Evolutionary conservation across 1,284 basidiomycete species (phyloP).

Genomic region (Puccinia hordei): DNA sequence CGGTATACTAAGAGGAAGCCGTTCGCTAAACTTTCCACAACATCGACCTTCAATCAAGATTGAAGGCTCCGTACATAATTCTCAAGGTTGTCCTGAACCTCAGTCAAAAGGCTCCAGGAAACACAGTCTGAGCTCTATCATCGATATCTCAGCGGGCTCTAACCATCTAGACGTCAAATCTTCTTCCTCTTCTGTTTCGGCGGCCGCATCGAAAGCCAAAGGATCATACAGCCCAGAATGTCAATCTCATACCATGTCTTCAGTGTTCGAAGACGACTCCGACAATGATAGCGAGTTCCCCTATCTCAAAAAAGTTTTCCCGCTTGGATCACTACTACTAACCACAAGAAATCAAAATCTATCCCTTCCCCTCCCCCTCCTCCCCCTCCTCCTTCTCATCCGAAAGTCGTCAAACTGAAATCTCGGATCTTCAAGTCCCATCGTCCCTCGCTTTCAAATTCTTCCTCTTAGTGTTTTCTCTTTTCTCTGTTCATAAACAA

Average conservation of each 20-base stretch:
- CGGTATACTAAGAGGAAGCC: neutral
- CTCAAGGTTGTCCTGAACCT: no score
- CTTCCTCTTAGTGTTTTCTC: neutral
- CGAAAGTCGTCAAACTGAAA: neutral
- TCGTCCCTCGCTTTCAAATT: neutral
- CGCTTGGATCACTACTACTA: constrained; percentile 12
- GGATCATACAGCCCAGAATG: neutral
- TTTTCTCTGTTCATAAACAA: neutral
- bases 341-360: neutral
- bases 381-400: neutral
- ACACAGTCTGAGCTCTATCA: neutral
- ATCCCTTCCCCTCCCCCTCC: neutral
- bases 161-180: neutral
- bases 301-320: constrained; percentile 16
- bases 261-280: constrained; percentile 22
- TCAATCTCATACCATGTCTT: constrained; percentile 9
- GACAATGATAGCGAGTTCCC: neutral
- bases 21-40: neutral
- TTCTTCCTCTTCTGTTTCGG: no score
- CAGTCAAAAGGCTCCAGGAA: neutral
- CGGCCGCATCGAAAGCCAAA: neutral
- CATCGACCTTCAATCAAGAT: neutral
- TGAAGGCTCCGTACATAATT: neutral
- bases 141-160: neutral
- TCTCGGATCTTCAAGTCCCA: constrained; percentile 3